Evolutionary conservation across 768 basidiomycete genomes (phyloP), one percentile per base, ranked within the genome.

Genomic region (Amanita rimosa): DNA sequence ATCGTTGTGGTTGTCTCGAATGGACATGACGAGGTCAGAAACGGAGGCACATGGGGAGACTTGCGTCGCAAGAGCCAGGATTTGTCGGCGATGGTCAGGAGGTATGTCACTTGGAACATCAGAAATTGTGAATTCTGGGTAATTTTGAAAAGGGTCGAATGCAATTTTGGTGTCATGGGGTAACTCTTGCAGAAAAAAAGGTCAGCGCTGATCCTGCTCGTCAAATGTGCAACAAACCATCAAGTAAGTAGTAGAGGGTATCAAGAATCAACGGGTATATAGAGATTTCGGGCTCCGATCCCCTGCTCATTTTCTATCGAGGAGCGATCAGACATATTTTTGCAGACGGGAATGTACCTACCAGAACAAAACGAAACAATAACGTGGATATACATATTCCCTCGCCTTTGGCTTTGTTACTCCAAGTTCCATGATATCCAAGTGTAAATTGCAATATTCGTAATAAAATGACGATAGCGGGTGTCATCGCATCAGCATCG

Each of bases 401-500:
- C 16, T 68, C 57, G 29, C 73, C 73, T 53, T 71, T 79, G 35
- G 70, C 67, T 43, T 64, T 68, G 2, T 67, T 52, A 2, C 76
- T 77, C 81, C 83, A 86, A 4, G 61, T 58, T 7, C 69, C 72
- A 14, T 71, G 72, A 56, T 87, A 83, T 19, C 83, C 79, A 6
- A 89, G 67, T 58, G 78, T 72, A 52, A 89, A 89, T 56, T 90
- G 86, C 19, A 88, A 55, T 13, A 89, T 64, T 2, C 86, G 78
- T 2, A 76, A 73, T 24, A 87, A 62, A 29, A 87, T 71, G 17
- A 83, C 67, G 24, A 76, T 62, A 10, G 67, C 65, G 38, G 40
- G 39, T 14, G 37, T 29, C 8, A 49, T 19, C 19, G 24, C 17
- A 14, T 16, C 24, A 14, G 29, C 31, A 17, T 41, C 16, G 29